A percentile compares a stretch with the other conserved stretches of the same genome.
phyloP scores from a whole-genome alignment of 805 yeast species.

The Priceomyces melissophilus region DNA sequence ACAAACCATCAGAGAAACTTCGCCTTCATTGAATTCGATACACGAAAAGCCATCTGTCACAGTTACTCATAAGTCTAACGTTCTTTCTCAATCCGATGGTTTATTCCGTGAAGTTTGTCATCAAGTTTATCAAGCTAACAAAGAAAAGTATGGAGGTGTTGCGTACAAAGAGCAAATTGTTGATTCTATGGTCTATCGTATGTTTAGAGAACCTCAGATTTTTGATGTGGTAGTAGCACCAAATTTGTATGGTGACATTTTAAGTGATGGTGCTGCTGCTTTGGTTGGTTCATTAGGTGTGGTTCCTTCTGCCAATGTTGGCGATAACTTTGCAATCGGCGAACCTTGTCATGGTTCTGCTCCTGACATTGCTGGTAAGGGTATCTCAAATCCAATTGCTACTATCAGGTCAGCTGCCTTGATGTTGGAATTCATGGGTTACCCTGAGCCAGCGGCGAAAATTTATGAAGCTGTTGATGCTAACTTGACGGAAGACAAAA shows the following conservation, averaged over 20 bases:
- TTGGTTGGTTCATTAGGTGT: constrained; percentile 96
- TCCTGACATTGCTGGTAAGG: constrained; percentile 96
- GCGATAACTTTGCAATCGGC: constrained; percentile 93
- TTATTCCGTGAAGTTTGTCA: constrained; percentile 87
- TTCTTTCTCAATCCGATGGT: constrained; percentile 88
- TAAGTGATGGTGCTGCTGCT: constrained; percentile 98
- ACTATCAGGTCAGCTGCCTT: constrained; percentile 97
- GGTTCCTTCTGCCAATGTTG: constrained; percentile 97
- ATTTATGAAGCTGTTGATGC: constrained; percentile 95
- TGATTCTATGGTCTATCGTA: constrained; percentile 97
- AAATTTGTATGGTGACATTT: constrained; percentile 94
- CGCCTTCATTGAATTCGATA: constrained; percentile 28
- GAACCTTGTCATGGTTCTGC: constrained; percentile 99
- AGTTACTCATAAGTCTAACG: constrained; percentile 95
- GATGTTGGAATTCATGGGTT: constrained; percentile 95
- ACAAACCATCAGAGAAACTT: constrained; percentile 66
- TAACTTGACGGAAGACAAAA: constrained; percentile 72
- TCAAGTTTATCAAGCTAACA: constrained; percentile 55
- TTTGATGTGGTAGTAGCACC: constrained; percentile 99
- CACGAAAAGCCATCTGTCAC: constrained; percentile 65
- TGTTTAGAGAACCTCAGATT: constrained; percentile 97
- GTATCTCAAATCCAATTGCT: constrained; percentile 94
- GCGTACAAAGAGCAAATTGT: constrained; percentile 92
- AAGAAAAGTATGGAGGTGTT: constrained; percentile 55
- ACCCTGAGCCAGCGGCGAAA: constrained; percentile 82